These are phyloP conservation scores for Sabuloglossum arenarium DNA, from an alignment of 495 filamentous ascomycete species.

Conservation along the genomic window DNA sequence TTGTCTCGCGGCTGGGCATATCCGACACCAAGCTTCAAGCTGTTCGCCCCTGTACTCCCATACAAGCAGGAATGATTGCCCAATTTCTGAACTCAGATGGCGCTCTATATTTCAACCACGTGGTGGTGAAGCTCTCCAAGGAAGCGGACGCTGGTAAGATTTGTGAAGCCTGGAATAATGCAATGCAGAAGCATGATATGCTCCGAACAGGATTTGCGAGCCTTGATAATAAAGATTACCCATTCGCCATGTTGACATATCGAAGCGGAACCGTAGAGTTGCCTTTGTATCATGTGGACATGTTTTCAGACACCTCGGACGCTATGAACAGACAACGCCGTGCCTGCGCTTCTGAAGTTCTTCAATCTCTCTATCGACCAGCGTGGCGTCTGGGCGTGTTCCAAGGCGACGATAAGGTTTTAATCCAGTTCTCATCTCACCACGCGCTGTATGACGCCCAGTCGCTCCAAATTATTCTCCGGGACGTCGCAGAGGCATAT, in stretches of 20 bases:
- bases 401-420: slow-evolving; percentile 5
- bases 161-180: slow-evolving; percentile 13
- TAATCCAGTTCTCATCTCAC: slow-evolving; percentile 33
- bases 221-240: slow-evolving; percentile 15
- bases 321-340: not conserved
- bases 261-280: not conserved
- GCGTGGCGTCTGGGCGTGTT: slow-evolving; percentile 26
- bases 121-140: slow-evolving; percentile 22
- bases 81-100: slow-evolving; percentile 35
- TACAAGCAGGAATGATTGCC: slow-evolving; percentile 41
- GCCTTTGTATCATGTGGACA: not conserved
- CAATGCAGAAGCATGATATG: slow-evolving; percentile 13
- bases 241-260: slow-evolving; percentile 50
- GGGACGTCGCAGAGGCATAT: slow-evolving; percentile 27
- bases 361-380: slow-evolving; percentile 23
- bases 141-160: slow-evolving; percentile 3
- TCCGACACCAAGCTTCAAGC: slow-evolving; percentile 16
- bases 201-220: slow-evolving; percentile 19
- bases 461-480: slow-evolving; percentile 37
- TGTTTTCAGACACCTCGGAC: not conserved
- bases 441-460: slow-evolving; percentile 68
- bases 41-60: slow-evolving; percentile 39
- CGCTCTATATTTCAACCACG: slow-evolving; percentile 38
- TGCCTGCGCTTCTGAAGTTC: slow-evolving; percentile 3
- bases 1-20: slow-evolving; percentile 6